Evolutionary conservation across 345 rosid species (phyloP).

Genomic region (Boechera retrofracta): DNA sequence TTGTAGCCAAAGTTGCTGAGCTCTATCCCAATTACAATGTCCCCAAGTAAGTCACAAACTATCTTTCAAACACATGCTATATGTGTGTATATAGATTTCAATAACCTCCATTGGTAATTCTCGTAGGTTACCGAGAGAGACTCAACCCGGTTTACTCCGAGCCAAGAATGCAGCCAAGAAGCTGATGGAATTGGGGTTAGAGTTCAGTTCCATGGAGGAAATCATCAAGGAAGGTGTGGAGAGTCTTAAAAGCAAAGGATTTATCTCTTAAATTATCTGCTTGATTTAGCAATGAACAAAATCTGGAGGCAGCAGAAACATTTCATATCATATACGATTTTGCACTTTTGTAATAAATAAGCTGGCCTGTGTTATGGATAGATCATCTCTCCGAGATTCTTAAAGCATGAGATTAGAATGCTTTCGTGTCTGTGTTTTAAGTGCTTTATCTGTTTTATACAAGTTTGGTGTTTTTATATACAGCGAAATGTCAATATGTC

Average conservation of each 20-base stretch:
- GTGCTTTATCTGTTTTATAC: background rate
- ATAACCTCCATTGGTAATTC: background rate
- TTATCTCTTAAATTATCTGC: constrained; percentile 49
- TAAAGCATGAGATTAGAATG: background rate
- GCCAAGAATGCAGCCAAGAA: constrained; percentile 68
- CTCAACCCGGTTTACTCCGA: constrained; percentile 81
- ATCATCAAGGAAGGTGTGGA: constrained; percentile 82
- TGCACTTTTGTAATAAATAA: constrained; percentile 12
- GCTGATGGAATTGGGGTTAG: constrained; percentile 75
- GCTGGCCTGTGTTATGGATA: background rate
- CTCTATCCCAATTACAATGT: constrained; percentile 85
- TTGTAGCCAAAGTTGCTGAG: constrained; percentile 87
- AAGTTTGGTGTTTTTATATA: no score
- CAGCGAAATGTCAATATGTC: constrained; percentile 61
- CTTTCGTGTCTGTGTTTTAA: background rate
- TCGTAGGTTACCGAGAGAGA: constrained; percentile 68
- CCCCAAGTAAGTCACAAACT: constrained; percentile 59
- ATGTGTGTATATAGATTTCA: background rate
- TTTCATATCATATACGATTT: constrained; percentile 1
- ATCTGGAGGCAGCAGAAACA: constrained; percentile 29
- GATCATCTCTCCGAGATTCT: constrained; percentile 1
- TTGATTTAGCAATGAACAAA: constrained; percentile 15
- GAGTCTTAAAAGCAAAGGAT: constrained; percentile 75
- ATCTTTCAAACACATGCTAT: background rate
- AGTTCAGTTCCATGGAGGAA: constrained; percentile 80